These are phyloP conservation scores for Tillandsia leiboldiana DNA, from an alignment of 176 grass and related monocot species.

Conservation along the genomic window DNA sequence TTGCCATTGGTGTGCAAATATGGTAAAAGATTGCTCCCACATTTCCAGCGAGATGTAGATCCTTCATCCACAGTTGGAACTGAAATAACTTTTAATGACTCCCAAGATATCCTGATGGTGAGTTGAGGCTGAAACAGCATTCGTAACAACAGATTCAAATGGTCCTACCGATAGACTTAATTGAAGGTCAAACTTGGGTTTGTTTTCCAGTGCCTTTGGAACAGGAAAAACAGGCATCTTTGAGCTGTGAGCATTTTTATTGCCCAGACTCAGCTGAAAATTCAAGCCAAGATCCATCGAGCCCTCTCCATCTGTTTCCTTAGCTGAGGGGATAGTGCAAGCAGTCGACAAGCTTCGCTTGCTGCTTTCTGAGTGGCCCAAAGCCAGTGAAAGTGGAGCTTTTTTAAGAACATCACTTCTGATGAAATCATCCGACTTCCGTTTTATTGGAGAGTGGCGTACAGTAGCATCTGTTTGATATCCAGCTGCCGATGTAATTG, in stretches of 20 bases:
- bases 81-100: background rate
- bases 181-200: conserved; percentile 16
- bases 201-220: background rate
- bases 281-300: conserved; percentile 20
- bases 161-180: conserved; percentile 18
- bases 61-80: conserved; percentile 6
- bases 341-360: conserved; percentile 13
- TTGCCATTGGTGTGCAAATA: background rate
- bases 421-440: conserved; percentile 15
- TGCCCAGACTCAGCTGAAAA: conserved; percentile 18
- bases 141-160: conserved; percentile 16
- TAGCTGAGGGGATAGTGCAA: conserved; percentile 14
- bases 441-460: conserved; percentile 2
- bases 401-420: background rate
- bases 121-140: background rate
- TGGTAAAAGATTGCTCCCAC: background rate
- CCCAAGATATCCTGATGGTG: conserved; percentile 7
- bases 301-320: conserved; percentile 12
- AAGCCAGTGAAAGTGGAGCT: conserved; percentile 6
- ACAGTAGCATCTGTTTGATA: conserved; percentile 19
- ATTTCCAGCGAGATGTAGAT: conserved; percentile 13
- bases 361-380: conserved; percentile 16
- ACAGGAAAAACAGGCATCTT: conserved; percentile 13
- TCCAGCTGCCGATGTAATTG: background rate
- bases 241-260: conserved; percentile 2